Conservation (phyloP, 345 rosid species). For the Trapa incisa region DNA sequence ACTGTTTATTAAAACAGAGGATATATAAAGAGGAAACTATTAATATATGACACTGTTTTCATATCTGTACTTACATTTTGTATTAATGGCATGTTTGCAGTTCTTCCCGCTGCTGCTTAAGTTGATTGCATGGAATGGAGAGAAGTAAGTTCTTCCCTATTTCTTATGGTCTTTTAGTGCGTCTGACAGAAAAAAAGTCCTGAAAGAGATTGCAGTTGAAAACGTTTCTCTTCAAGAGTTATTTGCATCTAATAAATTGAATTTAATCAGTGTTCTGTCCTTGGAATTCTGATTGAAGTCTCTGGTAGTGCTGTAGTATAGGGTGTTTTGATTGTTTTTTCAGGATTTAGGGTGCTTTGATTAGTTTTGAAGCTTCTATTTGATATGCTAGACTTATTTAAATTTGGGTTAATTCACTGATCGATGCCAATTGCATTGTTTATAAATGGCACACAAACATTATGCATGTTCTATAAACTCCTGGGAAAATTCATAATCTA, state of each 20-base stretch:
- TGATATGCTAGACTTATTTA: not conserved
- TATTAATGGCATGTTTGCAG: slow-evolving; percentile 27
- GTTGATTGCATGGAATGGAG: slow-evolving; percentile 92
- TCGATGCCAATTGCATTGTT: not conserved
- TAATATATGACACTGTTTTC: not conserved
- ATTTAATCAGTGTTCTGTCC: not conserved
- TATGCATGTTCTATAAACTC: not conserved
- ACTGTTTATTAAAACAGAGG: not conserved
- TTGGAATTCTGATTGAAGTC: not conserved
- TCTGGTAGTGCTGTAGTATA: not conserved
- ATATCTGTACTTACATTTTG: not conserved
- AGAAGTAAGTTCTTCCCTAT: slow-evolving; percentile 41
- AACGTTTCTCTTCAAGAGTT: not conserved
- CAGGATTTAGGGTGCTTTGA: too few species aligned
- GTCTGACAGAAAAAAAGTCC: not conserved
- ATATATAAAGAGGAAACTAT: not conserved
- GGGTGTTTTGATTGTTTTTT: not conserved
- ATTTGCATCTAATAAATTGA: not conserved
- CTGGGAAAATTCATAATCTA: not conserved
- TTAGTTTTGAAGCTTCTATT: not conserved
- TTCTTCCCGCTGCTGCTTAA: slow-evolving; percentile 88
- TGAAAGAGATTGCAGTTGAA: not conserved
- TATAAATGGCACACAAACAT: not conserved
- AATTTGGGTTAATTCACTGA: not conserved
- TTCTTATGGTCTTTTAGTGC: not conserved